Evolutionary conservation across 345 rosid species (phyloP), one percentile per base, ranked within the genome.

Genomic region (Ailanthus altissimus): DNA sequence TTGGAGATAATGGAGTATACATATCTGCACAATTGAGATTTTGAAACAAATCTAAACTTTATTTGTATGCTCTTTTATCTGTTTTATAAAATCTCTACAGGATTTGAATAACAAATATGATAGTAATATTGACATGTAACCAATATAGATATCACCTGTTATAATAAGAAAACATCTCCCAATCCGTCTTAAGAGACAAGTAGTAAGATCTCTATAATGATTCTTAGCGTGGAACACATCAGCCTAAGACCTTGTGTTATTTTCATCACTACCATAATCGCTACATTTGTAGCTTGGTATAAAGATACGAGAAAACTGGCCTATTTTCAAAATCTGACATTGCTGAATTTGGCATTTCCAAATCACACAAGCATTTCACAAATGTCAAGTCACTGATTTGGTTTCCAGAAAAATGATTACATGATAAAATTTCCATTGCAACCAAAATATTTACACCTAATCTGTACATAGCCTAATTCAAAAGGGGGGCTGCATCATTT

Each of bases 1-100:
- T 90, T 2, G 92, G 94, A 45, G 94, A 90, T 64, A 90, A 81
- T 16, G 94, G 92, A 0, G 90, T 85, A 79, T 87, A 90, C 11
- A 88, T 79, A 87, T 90, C 92, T 88, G 92, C 89, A 80, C 21
- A 5, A 28, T 60, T 45, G 26, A 23, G 36, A 51, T 40, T 45
- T 67, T 84, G 77, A 81, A 46, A 57, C 23, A 64, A 42, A 45
- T 42, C 8, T 23, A 5, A 13, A 64, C 56, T 62, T 38, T 38
- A 16, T 38, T 18, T 62, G 10, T 0, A 7, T 38, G 32, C 67
- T 62, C 5, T 62, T 7, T 62, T 59, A n/a, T n/a, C n/a, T n/a
- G n/a, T n/a, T n/a, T n/a, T n/a, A n/a, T n/a, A n/a, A 20, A 32
- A 32, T 16, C 45, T 36, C 42, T 16, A 13, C 8, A 36, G 13